phyloP scores from a whole-genome alignment of 2,329 filamentous ascomycete species.

The Claviceps spartinae region DNA sequence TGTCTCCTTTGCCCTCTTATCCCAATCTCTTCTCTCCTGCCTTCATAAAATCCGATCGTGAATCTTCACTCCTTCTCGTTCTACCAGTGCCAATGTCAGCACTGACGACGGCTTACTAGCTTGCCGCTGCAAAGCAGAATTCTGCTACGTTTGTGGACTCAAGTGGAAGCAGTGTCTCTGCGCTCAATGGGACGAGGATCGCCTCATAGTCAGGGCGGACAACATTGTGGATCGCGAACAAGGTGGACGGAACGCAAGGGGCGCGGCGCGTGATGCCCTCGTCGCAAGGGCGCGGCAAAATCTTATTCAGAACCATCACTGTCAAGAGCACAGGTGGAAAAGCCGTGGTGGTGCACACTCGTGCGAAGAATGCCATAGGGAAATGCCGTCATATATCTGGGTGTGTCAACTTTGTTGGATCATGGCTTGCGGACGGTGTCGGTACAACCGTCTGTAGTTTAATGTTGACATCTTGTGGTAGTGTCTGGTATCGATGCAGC shows the following conservation, averaged over 20 bases:
- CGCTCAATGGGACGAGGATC: conserved; percentile 22
- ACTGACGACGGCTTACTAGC: conserved; percentile 14
- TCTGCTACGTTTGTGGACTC: conserved; percentile 34
- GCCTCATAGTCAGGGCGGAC: neutral
- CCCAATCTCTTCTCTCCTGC: neutral
- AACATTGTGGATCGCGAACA: neutral
- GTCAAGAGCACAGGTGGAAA: no score
- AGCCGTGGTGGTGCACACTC: neutral
- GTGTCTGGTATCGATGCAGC: no score
- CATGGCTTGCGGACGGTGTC: conserved; percentile 31
- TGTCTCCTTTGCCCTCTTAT: neutral
- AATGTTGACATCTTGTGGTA: no score
- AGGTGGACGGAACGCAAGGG: neutral
- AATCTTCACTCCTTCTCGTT: neutral
- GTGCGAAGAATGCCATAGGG: conserved; percentile 5
- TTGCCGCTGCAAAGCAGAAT: conserved; percentile 32
- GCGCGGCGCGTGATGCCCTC: neutral
- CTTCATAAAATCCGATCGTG: neutral
- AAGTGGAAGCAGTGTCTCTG: conserved; percentile 28
- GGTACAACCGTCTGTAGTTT: conserved; percentile 3
- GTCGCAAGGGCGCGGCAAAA: neutral
- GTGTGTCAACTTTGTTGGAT: conserved; percentile 31
- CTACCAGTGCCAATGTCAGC: neutral
- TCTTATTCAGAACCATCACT: no score
- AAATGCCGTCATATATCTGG: conserved; percentile 28